Evolutionary conservation across 345 rosid species (phyloP).

Genomic region (rapeseed (Brassica napus)): DNA sequence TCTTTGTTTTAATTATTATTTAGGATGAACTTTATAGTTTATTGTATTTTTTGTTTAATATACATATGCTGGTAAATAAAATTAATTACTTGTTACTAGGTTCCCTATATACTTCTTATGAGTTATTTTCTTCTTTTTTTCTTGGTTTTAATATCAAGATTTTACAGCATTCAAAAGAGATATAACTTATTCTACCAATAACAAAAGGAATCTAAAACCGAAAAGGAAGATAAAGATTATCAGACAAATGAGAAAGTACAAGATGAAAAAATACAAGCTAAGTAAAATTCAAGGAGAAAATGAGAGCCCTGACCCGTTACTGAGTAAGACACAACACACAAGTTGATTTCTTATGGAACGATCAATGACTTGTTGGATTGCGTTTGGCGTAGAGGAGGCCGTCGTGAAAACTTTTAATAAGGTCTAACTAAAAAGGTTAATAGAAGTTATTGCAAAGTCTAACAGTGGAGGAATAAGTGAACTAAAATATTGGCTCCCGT

Average conservation of each 20-base stretch:
- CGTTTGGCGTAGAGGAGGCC: neutral
- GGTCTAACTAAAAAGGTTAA: neutral
- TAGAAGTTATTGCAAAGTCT: neutral
- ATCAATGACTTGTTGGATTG: neutral
- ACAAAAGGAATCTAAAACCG: neutral
- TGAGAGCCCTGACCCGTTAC: neutral
- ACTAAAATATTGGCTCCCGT: neutral
- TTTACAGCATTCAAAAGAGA: neutral
- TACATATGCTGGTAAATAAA: slow-evolving; percentile 17
- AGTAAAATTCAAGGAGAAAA: neutral
- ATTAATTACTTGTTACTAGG: neutral
- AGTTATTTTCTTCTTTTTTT: neutral
- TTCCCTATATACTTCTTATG: neutral
- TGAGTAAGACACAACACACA: neutral
- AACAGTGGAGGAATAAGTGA: neutral
- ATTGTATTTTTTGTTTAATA: slow-evolving; percentile 9
- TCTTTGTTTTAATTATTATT: neutral
- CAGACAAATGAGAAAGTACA: neutral
- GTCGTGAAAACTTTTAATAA: neutral
- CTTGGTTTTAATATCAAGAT: neutral
- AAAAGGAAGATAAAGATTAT: neutral
- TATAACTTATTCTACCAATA: neutral
- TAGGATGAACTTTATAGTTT: slow-evolving; percentile 29
- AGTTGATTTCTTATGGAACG: neutral
- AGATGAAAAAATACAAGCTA: neutral